These are phyloP conservation scores for Laguncularia racemosa DNA, from an alignment of 345 rosid species.

Conservation along the genomic window DNA sequence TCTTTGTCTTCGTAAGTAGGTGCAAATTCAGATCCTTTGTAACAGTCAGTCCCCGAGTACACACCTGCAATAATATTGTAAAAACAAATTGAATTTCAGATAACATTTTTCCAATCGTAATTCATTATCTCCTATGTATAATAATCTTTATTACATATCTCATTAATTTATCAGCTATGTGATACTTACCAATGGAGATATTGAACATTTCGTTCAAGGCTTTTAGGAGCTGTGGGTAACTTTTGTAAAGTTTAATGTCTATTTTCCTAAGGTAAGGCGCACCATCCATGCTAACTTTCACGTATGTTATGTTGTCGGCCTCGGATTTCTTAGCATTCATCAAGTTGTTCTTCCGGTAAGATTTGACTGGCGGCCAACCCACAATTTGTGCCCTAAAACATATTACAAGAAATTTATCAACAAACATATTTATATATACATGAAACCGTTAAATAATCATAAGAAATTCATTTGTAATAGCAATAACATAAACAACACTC, in stretches of 20 bases:
- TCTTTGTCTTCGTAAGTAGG: conserved; percentile 83
- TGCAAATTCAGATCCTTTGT: conserved; percentile 53
- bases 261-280: conserved; percentile 78
- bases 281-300: conserved; percentile 82
- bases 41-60: conserved; percentile 50
- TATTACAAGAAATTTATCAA: not conserved
- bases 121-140: not conserved
- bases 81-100: not conserved
- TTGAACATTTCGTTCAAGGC: conserved; percentile 58
- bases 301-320: conserved; percentile 30
- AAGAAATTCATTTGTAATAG: too few species aligned
- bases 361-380: conserved; percentile 91
- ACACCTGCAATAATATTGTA: conserved; percentile 24
- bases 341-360: conserved; percentile 63
- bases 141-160: not conserved
- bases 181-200: conserved; percentile 26
- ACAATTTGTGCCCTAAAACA: conserved; percentile 60
- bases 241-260: conserved; percentile 45
- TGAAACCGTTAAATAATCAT: not conserved
- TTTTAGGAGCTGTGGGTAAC: conserved; percentile 48
- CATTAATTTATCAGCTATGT: not conserved
- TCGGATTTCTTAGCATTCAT: conserved; percentile 28
- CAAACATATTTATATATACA: not conserved
- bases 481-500: too few species aligned
- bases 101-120: too few species aligned